Conservation (phyloP, 495 filamentous ascomycete genomes). For the Massariosphaeria phaeospora region DNA sequence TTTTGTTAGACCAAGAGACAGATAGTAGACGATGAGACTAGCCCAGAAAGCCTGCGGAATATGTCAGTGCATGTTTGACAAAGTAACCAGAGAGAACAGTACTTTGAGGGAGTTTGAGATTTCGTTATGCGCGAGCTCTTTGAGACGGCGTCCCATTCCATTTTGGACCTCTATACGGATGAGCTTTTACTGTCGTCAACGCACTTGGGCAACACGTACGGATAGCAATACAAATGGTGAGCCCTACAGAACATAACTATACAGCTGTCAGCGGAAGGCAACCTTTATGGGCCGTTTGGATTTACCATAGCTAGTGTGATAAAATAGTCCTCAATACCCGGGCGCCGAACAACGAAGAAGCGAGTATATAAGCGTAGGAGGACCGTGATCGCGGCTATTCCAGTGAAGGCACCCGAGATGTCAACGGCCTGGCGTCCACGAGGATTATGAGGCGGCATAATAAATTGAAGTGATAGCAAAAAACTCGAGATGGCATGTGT, state of each 20-base stretch:
- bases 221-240: constrained; percentile 28
- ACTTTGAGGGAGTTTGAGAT: constrained; percentile 22
- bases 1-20: constrained; percentile 32
- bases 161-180: constrained; percentile 20
- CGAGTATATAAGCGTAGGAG: constrained; percentile 28
- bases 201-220: constrained; percentile 18
- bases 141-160: constrained; percentile 32
- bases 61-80: neutral
- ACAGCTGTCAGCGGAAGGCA: neutral
- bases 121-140: neutral
- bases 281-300: neutral
- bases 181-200: no score
- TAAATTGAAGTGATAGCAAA: no score
- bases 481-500: no score
- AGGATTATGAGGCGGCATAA: neutral
- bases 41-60: constrained; percentile 30
- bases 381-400: constrained; percentile 22
- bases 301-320: constrained; percentile 27
- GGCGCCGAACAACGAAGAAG: constrained; percentile 19
- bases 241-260: constrained; percentile 31
- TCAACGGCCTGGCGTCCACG: constrained; percentile 7
- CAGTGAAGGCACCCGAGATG: constrained; percentile 14
- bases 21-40: constrained; percentile 31
- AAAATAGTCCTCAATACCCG: constrained; percentile 31
- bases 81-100: neutral